Percentiles rank a stretch among this genome's conserved stretches.
phyloP scores from a whole-genome alignment of 495 filamentous ascomycete species.

The Talaromyces adpressus region DNA sequence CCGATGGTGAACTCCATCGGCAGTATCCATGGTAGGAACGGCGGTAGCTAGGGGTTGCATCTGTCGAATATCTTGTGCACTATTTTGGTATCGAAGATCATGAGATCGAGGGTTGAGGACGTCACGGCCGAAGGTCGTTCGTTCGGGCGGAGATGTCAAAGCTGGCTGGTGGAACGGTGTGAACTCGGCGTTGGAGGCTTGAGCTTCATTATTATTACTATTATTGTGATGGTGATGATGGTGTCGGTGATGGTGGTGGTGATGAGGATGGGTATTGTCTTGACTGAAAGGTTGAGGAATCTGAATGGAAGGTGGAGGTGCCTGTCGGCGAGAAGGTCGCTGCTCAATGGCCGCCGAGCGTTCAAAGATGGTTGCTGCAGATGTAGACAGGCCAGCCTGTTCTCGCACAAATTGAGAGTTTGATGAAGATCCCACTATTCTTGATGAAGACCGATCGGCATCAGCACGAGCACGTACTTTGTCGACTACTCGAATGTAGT shows the following conservation, averaged over 20 bases:
- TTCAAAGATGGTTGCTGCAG: conserved; percentile 29
- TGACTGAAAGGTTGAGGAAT: conserved; percentile 57
- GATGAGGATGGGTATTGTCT: conserved; percentile 28
- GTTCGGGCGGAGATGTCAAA: conserved; percentile 68
- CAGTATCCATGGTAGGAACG: conserved; percentile 64
- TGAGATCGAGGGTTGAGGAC: conserved; percentile 43
- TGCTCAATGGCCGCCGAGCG: conserved; percentile 35
- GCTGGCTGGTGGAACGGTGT: conserved; percentile 63
- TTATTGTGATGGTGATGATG: conserved; percentile 21
- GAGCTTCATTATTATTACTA: conserved; percentile 16
- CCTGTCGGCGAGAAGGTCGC: conserved; percentile 52
- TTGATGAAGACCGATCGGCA: conserved; percentile 45
- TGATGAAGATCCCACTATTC: conserved; percentile 19
- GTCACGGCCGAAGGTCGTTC: conserved; percentile 56
- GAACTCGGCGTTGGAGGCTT: conserved; percentile 46
- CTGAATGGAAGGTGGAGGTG: conserved; percentile 66
- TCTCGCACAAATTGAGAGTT: conserved; percentile 12
- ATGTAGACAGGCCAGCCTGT: conserved; percentile 18
- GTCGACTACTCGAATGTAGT: conserved; percentile 94
- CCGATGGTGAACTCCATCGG: conserved; percentile 67
- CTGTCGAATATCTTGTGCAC: conserved; percentile 41
- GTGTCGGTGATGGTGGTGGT: conserved; percentile 6
- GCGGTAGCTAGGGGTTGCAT: conserved; percentile 64
- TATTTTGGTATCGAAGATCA: conserved; percentile 46
- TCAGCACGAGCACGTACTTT: conserved; percentile 81